Evolutionary conservation across 1,284 basidiomycete species (phyloP).

Genomic region (Somion occarium): DNA sequence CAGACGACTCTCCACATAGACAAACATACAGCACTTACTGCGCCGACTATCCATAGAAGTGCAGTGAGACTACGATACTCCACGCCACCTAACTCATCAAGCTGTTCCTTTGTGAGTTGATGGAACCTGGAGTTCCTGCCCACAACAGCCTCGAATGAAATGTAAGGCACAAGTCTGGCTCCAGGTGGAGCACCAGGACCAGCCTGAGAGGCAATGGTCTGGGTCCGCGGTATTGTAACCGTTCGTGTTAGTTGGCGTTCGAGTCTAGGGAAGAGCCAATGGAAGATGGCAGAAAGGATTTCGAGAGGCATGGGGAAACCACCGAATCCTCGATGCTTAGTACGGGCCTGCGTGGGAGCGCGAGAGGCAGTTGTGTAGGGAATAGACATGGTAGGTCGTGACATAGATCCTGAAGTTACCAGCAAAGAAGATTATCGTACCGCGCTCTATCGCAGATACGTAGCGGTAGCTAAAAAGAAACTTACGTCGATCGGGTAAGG

Average conservation of each 20-base stretch:
- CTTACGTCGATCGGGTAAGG: slow-evolving; percentile 9
- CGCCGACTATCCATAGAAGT: slow-evolving; percentile 71
- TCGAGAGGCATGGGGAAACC: slow-evolving; percentile 88
- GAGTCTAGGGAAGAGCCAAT: slow-evolving; percentile 23
- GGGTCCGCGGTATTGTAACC: slow-evolving; percentile 26
- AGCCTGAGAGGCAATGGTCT: slow-evolving; percentile 28
- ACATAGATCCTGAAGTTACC: slow-evolving; percentile 17
- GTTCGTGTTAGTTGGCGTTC: slow-evolving; percentile 25
- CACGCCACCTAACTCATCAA: slow-evolving; percentile 90
- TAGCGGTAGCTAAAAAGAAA: too few species aligned
- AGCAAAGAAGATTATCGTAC: background rate
- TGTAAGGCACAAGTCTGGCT: slow-evolving; percentile 69
- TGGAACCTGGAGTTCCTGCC: slow-evolving; percentile 89
- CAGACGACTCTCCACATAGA: too few species aligned
- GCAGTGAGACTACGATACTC: slow-evolving; percentile 87
- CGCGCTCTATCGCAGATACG: background rate
- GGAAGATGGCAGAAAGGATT: slow-evolving; percentile 31
- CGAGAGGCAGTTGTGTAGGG: slow-evolving; percentile 14
- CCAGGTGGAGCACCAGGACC: slow-evolving; percentile 28
- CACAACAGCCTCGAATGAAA: slow-evolving; percentile 82
- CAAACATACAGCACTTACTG: slow-evolving; percentile 23
- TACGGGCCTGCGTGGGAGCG: slow-evolving; percentile 19
- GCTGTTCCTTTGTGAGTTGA: slow-evolving; percentile 74
- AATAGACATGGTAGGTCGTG: slow-evolving; percentile 17
- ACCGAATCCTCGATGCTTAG: slow-evolving; percentile 60